phyloP scores from a whole-genome alignment of 1,284 basidiomycete species.

The Ceratobasidium sp. region DNA sequence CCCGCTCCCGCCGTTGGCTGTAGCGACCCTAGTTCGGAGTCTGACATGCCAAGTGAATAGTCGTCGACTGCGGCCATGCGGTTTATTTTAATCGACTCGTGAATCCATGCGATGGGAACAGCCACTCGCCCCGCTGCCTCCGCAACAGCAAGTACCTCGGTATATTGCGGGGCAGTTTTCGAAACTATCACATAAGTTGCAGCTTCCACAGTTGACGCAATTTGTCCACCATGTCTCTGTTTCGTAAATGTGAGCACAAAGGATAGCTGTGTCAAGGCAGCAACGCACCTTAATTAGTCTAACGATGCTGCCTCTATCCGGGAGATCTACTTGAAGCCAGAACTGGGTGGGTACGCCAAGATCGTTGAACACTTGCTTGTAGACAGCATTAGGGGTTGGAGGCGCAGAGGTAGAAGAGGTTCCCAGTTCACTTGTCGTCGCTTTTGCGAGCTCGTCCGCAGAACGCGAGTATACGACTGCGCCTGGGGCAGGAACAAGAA shows the following conservation, averaged over 20 bases:
- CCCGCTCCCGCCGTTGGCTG: neutral
- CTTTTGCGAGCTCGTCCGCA: neutral
- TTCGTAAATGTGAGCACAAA: neutral
- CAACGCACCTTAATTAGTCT: conserved; percentile 16
- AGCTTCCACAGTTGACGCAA: conserved; percentile 6
- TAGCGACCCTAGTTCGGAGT: neutral
- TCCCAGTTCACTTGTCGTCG: neutral
- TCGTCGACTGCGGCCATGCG: conserved; percentile 21
- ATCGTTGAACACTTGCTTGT: conserved; percentile 27
- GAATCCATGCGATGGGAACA: conserved; percentile 39
- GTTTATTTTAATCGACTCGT: conserved; percentile 13
- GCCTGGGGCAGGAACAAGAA: conserved; percentile 15
- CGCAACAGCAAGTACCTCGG: conserved; percentile 26
- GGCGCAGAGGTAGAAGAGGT: neutral
- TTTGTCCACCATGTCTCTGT: conserved; percentile 34
- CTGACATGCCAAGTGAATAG: conserved; percentile 20
- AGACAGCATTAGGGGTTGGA: neutral
- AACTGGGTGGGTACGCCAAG: conserved; percentile 10
- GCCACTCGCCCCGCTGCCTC: conserved; percentile 24
- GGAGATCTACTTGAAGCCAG: conserved; percentile 40
- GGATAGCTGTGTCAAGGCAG: neutral
- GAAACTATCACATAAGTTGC: conserved; percentile 42
- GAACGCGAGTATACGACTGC: conserved; percentile 22
- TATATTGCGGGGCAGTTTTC: conserved; percentile 28
- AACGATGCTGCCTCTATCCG: conserved; percentile 23